These are phyloP conservation scores for Wickerhamiella siamensis DNA, from an alignment of 805 yeast genomes.

Conservation along the genomic window DNA sequence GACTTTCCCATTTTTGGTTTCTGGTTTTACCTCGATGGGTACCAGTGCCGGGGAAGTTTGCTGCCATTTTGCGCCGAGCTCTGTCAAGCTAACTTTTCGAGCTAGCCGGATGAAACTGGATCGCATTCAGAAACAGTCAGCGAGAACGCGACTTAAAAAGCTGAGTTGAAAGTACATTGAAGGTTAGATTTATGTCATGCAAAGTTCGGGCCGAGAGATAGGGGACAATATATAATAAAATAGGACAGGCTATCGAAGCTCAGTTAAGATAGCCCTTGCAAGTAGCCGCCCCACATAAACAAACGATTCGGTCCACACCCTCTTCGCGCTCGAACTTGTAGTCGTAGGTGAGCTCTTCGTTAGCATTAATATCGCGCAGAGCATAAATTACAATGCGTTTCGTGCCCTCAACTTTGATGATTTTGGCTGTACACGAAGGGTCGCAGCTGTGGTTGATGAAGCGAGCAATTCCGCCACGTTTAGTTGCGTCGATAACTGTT, in stretches of 20 bases:
- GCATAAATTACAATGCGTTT: conserved; percentile 94
- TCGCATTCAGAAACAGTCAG: not conserved
- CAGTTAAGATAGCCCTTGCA: conserved; percentile 85
- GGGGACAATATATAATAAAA: no score
- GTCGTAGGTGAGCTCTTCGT: conserved; percentile 78
- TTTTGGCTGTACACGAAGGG: conserved; percentile 95
- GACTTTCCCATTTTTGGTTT: not conserved
- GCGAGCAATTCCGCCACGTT: conserved; percentile 92
- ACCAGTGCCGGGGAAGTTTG: not conserved
- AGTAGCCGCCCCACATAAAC: conserved; percentile 89
- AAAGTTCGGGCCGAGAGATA: no score
- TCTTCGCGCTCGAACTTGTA: conserved; percentile 88
- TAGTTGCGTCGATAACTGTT: conserved; percentile 93
- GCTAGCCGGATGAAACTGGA: not conserved
- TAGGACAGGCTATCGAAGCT: conserved; percentile 9
- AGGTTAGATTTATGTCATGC: no score
- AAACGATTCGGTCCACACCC: conserved; percentile 73
- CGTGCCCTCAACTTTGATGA: conserved; percentile 85
- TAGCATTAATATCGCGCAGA: conserved; percentile 63
- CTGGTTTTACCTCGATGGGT: not conserved
- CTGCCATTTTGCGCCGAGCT: not conserved
- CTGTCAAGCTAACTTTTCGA: not conserved
- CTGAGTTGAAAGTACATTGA: not conserved
- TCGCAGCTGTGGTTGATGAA: conserved; percentile 95
- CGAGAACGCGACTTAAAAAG: not conserved